Base-by-base conservation (phyloP, 2,329 filamentous ascomycete species). In the Ophiostoma fasciatum region DNA sequence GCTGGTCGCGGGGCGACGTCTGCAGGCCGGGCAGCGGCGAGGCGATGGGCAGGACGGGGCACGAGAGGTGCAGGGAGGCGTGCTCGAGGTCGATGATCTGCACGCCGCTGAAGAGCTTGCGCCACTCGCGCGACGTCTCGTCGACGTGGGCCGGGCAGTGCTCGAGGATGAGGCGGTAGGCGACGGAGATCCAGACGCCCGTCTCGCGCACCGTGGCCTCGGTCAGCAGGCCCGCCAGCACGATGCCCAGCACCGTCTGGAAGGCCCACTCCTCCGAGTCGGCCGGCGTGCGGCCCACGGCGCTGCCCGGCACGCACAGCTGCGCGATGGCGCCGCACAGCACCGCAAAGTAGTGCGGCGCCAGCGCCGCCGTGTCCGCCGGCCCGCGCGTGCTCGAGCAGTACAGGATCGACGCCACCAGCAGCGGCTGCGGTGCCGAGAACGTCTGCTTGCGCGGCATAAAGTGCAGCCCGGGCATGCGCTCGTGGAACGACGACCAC, bases 391-490 rank as follows among this genome's bases (percentile, higher is more conserved):
- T 26, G 23, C 41, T 45, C 13, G 39, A 62, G 48, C 50, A 61
- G 45, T 63, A 63, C 0, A 64, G 51, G 36, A 64, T 62, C 0
- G 61, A 54, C 4, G 60, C 60, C 6, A 64, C 46, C 9, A 64
- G 49, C 1, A 63, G 48, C 2, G 61, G 61, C 12, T 52, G 54
- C 0, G 61, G 61, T 1, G 53, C 51, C 0, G 59, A 62, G 21
- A 62, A 63, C 0, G 49, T 58, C 42, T 59, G 56, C 22, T 57
- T 61, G 15, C 51, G 54, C 0, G 61, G 59, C 10, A 63, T 50
- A 33, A 63, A 64, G 40, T 63, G 61, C 4, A 64, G 44, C 1
- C 58, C 58, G 0, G 58, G 59, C 53, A 62, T 61, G 23, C 53
- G 58, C 22, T 60, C 56, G 38, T 64, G 56, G 33, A 63, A 63